Percentiles rank a stretch among this genome's conserved stretches.
These are phyloP conservation scores for Chimonanthus praecox DNA, from an alignment of 164 flowering plant species.

Conservation along the genomic window DNA sequence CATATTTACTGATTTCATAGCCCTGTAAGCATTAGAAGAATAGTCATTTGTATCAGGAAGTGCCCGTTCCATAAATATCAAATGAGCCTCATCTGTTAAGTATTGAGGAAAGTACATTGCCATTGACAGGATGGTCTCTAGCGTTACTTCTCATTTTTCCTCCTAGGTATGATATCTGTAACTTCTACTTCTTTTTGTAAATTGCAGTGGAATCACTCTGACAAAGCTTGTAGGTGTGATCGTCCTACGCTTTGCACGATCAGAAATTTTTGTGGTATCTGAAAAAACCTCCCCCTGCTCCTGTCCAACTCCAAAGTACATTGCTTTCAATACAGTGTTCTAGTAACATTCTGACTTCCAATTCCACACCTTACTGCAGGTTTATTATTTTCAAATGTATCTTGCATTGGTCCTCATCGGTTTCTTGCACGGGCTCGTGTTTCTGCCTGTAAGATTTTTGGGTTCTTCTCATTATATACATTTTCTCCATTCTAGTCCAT, in stretches of 20 bases:
- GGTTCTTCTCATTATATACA: not conserved
- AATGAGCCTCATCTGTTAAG: not conserved
- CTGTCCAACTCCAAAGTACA: no score
- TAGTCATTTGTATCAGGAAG: no score
- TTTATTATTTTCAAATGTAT: conserved; percentile 95
- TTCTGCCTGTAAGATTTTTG: conserved; percentile 62
- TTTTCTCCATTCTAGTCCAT: not conserved
- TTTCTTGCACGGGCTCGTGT: conserved; percentile 88
- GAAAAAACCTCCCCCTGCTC: conserved; percentile 1
- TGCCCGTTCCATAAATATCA: not conserved
- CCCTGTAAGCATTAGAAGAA: no score
- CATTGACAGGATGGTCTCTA: no score
- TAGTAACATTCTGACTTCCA: not conserved
- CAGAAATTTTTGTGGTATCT: conserved; percentile 90
- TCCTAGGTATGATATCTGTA: not conserved
- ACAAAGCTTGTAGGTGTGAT: conserved; percentile 95
- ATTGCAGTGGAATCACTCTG: conserved; percentile 88
- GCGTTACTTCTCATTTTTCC: not conserved
- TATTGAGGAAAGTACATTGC: no score
- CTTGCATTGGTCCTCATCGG: conserved; percentile 82
- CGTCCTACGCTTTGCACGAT: conserved; percentile 75
- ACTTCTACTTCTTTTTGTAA: not conserved
- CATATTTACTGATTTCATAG: no score
- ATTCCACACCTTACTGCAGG: conserved; percentile 41
- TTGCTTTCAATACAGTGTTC: not conserved